A percentile compares a stretch with the other conserved stretches of the same genome.
Evolutionary conservation across 83 land plant genomes (phyloP).

Genomic region (Picea abies): DNA sequence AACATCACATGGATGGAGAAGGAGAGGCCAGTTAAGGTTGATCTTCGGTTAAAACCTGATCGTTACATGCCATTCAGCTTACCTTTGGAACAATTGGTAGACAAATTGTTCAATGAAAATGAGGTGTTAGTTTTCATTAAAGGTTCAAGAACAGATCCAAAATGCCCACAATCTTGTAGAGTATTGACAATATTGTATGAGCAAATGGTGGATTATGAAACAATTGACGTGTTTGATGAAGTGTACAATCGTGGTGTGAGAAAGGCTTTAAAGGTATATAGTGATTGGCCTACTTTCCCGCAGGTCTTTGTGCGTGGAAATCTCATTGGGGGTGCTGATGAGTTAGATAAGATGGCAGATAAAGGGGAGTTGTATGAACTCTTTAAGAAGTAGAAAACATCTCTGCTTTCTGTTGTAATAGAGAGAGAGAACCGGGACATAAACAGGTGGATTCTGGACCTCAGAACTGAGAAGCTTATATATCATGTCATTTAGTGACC

Average conservation of each 20-base stretch:
- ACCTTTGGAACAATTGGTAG: conserved; percentile 75
- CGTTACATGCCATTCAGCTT: conserved; percentile 57
- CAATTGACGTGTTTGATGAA: conserved; percentile 89
- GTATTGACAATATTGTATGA: conserved; percentile 78
- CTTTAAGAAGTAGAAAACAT: conserved; percentile 29
- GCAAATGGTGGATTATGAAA: conserved; percentile 82
- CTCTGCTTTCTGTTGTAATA: too few species aligned
- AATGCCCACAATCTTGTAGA: conserved; percentile 85
- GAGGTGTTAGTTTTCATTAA: conserved; percentile 90
- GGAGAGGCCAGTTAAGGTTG: conserved; percentile 52
- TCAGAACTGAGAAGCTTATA: too few species aligned
- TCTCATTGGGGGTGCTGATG: conserved; percentile 84
- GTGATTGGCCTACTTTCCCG: conserved; percentile 92
- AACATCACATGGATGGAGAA: conserved; percentile 74
- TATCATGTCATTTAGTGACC: too few species aligned
- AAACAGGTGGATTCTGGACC: too few species aligned
- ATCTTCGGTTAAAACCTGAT: conserved; percentile 81
- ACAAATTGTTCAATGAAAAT: conserved; percentile 73
- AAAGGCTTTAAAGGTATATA: conserved; percentile 78
- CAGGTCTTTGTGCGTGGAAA: conserved; percentile 83
- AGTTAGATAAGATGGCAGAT: conserved; percentile 68
- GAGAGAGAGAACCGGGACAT: too few species aligned
- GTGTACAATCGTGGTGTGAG: conserved; percentile 80
- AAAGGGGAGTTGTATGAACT: conserved; percentile 66
- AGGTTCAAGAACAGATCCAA: conserved; percentile 85